phyloP scores from a whole-genome alignment of 1,284 basidiomycete genomes.

The Leccinum huronense region DNA sequence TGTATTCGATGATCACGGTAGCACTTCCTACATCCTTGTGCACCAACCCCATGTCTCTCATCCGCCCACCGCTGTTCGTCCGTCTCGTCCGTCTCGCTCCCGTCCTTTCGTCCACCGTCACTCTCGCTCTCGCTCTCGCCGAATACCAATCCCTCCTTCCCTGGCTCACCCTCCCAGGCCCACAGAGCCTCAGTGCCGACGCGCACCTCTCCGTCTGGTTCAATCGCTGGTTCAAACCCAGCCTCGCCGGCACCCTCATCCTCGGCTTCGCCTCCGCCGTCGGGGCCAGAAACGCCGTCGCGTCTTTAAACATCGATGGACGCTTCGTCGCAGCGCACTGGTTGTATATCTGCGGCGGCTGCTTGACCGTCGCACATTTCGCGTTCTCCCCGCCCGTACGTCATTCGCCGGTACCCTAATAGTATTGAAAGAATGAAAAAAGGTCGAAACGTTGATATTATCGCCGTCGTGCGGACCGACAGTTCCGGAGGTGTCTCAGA shows the following conservation, averaged over 20 bases:
- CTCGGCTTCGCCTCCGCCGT: not conserved
- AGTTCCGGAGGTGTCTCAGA: slow-evolving; percentile 11
- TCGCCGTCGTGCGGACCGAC: not conserved
- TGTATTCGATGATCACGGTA: not conserved
- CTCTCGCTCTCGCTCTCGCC: not conserved
- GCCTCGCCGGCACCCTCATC: not conserved
- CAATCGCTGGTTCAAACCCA: slow-evolving; percentile 11
- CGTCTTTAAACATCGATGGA: not conserved
- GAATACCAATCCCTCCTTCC: not conserved
- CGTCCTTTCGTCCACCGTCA: not conserved
- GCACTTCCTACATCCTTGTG: not conserved
- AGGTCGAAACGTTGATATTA: not conserved
- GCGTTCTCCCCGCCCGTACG: slow-evolving; percentile 8
- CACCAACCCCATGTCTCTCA: not conserved
- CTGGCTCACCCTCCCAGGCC: not conserved
- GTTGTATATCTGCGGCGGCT: not conserved
- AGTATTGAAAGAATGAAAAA: not conserved
- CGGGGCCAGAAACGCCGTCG: not conserved
- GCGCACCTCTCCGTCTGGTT: slow-evolving; percentile 8
- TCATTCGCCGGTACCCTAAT: not conserved
- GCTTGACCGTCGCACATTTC: slow-evolving; percentile 15
- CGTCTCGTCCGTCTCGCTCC: not conserved
- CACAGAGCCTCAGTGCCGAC: not conserved
- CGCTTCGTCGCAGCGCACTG: not conserved
- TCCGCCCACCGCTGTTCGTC: not conserved